Base-by-base conservation (phyloP, 495 filamentous ascomycete genomes). In the Penicillium salamii region DNA sequence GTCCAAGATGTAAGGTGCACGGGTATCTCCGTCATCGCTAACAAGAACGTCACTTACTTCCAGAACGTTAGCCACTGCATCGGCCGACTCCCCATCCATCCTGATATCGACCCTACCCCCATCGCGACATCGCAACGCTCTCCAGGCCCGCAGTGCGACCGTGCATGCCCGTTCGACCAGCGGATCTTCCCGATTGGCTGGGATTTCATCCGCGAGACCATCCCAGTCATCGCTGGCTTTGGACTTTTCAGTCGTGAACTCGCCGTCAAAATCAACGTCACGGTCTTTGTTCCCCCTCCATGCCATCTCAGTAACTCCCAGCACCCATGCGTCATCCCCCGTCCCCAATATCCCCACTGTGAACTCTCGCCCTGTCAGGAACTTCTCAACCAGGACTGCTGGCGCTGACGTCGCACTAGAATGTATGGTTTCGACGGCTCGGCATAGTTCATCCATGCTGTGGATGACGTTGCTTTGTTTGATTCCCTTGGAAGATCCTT, bases 321-420 rank as follows among this genome's bases (percentile, higher is more conserved):
- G 6, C 7, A 35, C 19, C 19, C 29, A 34, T 45, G 42, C 42
- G 31, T 45, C 34, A 38, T 39, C 29, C 13, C 58, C 61, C 1
- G 55, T 65, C 1, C 59, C 64, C 6, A 61, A 24, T 17, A 63
- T 56, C 14, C 47, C 53, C 20, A 65, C 59, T 14, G 62, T 61
- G 39, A 63, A 53, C 31, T 61, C 59, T 13, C 62, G 52, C 2
- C 62, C 59, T 1, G 55, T 9, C 1, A 63, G 49, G 44, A 57
- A 65, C 2, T 46, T 35, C 39, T 65, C 64, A 3, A 65, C 49
- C 13, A 61, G 42, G 36, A 61, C 56, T 38, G 54, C 52, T 37
- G 56, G 52, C 7, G 17, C 55, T 9, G 52, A 44, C 11, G 18
- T 7, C 32, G n/a, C 17, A 26, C 33, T 23, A 57, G 28, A 23